Percentiles rank a stretch among this genome's conserved stretches.
Conservation (phyloP, 257 asterid species). For the Gentiana macrophylla region DNA sequence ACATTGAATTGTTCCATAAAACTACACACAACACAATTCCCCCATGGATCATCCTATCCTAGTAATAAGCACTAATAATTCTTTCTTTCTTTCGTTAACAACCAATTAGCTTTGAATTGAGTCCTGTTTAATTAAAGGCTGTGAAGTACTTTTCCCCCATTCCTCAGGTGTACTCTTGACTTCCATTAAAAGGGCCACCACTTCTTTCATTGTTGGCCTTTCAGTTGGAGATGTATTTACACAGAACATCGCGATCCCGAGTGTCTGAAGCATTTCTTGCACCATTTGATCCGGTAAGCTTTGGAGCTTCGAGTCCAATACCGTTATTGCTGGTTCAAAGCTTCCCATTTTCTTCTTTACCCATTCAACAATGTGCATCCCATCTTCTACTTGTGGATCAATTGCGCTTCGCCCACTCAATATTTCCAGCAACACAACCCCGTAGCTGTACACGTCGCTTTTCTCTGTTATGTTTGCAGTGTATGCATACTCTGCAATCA, state of each 20-base stretch:
- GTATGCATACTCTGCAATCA: conserved; percentile 73
- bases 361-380: conserved; percentile 91
- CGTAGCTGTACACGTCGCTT: conserved; percentile 93
- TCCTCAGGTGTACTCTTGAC: conserved; percentile 77
- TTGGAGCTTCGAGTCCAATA: conserved; percentile 71
- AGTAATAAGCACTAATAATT: conserved; percentile 12
- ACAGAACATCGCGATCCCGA: conserved; percentile 93
- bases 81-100: conserved; percentile 10
- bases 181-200: conserved; percentile 87
- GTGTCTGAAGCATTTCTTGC: conserved; percentile 96
- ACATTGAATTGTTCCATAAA: conserved; percentile 18
- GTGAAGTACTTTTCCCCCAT: conserved; percentile 58
- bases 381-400: conserved; percentile 70
- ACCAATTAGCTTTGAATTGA: conserved; percentile 44
- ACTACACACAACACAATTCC: conserved; percentile 73
- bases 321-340: conserved; percentile 71
- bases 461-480: conserved; percentile 79
- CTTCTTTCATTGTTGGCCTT: conserved; percentile 95
- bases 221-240: conserved; percentile 76
- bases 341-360: conserved; percentile 96
- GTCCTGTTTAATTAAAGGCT: conserved; percentile 76
- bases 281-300: conserved; percentile 77
- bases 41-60: conserved; percentile 17
- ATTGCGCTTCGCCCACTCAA: conserved; percentile 80
- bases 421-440: conserved; percentile 81